These are phyloP conservation scores for Flueggea neowawraea DNA, from an alignment of 441 rosid genomes.

Conservation along the genomic window DNA sequence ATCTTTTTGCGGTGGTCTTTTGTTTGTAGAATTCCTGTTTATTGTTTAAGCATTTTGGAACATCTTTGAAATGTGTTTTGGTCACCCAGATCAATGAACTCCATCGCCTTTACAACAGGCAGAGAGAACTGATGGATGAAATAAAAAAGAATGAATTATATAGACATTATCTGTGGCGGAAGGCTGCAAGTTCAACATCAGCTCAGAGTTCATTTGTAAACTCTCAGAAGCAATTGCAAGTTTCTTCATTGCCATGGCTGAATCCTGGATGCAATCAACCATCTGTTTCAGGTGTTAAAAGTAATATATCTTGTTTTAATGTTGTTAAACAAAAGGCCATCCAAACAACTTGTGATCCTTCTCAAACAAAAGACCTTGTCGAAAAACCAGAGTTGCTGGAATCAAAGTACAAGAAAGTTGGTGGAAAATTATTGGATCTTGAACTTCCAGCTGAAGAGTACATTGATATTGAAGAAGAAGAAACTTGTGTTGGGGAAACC, in stretches of 20 bases:
- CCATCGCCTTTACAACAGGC: conserved; percentile 59
- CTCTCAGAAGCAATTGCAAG: conserved; percentile 11
- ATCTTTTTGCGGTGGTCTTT: too few relatives aligned
- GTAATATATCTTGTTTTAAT: conserved; percentile 10
- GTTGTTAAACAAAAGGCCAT: conserved; percentile 16
- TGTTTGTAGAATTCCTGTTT: background rate
- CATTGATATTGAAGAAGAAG: conserved; percentile 38
- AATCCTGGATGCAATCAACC: conserved; percentile 19
- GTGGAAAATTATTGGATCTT: conserved; percentile 56
- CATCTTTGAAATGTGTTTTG: conserved; percentile 19
- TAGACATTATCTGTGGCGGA: conserved; percentile 17
- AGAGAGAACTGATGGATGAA: conserved; percentile 60
- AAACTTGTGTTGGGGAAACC: conserved; percentile 17
- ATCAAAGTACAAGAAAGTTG: conserved; percentile 36
- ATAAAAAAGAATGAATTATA: conserved; percentile 26
- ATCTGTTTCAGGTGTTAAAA: conserved; percentile 24
- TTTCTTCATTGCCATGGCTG: conserved; percentile 17
- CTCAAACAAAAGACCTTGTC: conserved; percentile 14
- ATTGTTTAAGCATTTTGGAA: background rate
- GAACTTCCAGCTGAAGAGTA: conserved; percentile 52
- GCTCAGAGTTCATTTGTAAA: conserved; percentile 16
- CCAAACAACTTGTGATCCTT: conserved; percentile 11
- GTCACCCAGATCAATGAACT: conserved; percentile 53
- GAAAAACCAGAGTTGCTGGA: conserved; percentile 25
- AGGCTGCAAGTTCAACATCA: conserved; percentile 18